phyloP scores from a whole-genome alignment of 371 early-diverging fungal species.

The Mortierella sp. region DNA sequence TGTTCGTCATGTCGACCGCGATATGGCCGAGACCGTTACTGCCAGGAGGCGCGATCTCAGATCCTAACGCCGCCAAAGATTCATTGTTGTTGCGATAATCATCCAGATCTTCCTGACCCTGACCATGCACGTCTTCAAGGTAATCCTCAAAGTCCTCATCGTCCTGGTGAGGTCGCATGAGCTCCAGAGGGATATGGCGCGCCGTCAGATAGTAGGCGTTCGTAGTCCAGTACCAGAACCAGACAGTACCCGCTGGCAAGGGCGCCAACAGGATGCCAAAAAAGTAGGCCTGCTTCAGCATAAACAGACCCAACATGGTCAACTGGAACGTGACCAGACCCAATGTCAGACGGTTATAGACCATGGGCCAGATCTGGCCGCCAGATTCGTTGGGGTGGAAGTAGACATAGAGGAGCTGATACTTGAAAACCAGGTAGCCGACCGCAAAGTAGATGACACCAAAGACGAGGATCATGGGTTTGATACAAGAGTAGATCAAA shows the following conservation, averaged over 20 bases:
- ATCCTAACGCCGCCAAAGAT: slow-evolving; percentile 19
- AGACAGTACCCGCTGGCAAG: slow-evolving; percentile 64
- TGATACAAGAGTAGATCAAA: slow-evolving; percentile 87
- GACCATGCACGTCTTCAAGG: not conserved
- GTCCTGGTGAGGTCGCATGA: slow-evolving; percentile 22
- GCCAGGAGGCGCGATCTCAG: slow-evolving; percentile 11
- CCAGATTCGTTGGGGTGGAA: slow-evolving; percentile 88
- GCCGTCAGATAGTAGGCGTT: slow-evolving; percentile 71
- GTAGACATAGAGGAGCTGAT: slow-evolving; percentile 87
- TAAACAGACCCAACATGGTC: slow-evolving; percentile 84
- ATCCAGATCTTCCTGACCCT: not conserved
- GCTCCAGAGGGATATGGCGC: slow-evolving; percentile 61
- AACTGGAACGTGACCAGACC: slow-evolving; percentile 89
- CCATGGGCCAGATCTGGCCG: slow-evolving; percentile 83
- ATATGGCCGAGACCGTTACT: slow-evolving; percentile 16
- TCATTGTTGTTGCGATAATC: slow-evolving; percentile 1
- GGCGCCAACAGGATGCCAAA: slow-evolving; percentile 66
- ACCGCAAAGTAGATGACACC: slow-evolving; percentile 83
- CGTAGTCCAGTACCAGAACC: slow-evolving; percentile 72
- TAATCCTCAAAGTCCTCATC: slow-evolving; percentile 2
- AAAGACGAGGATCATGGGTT: slow-evolving; percentile 89
- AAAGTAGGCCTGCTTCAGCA: slow-evolving; percentile 72
- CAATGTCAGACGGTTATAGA: slow-evolving; percentile 81
- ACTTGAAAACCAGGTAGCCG: slow-evolving; percentile 84
- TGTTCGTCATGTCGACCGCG: slow-evolving; percentile 9